Evolutionary conservation across 495 filamentous ascomycete species (phyloP).

Genomic region (Aspergillus carlsbadensis): DNA sequence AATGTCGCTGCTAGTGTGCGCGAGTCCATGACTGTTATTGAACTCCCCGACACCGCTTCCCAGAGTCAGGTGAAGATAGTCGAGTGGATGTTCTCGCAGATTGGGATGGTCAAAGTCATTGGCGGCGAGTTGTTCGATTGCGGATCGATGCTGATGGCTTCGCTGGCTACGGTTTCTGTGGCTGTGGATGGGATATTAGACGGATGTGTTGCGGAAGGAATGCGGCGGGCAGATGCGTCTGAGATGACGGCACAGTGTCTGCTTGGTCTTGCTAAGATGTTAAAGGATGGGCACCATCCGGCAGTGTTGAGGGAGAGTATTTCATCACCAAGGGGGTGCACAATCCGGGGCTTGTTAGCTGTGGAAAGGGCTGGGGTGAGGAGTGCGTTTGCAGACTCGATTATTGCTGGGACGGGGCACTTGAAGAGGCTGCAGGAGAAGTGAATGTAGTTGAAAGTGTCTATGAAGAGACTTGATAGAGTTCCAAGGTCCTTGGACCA

Average conservation of each 20-base stretch:
- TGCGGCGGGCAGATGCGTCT: conserved; percentile 40
- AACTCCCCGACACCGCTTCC: conserved; percentile 4
- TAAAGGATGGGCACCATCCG: conserved; percentile 38
- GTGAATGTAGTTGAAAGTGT: not conserved
- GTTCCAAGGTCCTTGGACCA: too few relatives aligned
- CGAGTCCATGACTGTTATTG: conserved; percentile 38
- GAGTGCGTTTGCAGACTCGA: conserved; percentile 18
- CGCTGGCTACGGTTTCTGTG: conserved; percentile 40
- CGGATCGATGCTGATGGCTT: conserved; percentile 39
- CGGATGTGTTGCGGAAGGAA: conserved; percentile 43
- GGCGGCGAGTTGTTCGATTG: conserved; percentile 36
- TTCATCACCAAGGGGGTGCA: conserved; percentile 43
- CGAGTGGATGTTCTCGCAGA: conserved; percentile 36
- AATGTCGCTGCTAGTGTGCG: conserved; percentile 41
- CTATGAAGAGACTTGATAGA: too few relatives aligned
- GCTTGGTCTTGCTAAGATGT: conserved; percentile 37
- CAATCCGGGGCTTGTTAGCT: conserved; percentile 45
- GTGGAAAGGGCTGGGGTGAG: conserved; percentile 43
- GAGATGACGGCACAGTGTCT: conserved; percentile 41
- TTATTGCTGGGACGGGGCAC: not conserved
- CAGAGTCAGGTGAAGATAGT: conserved; percentile 11
- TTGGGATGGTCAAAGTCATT: conserved; percentile 36
- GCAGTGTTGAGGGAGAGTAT: conserved; percentile 39
- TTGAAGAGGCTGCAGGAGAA: not conserved
- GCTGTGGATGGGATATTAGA: conserved; percentile 45